A percentile compares a stretch with the other conserved stretches of the same genome.
Conservation (phyloP, 768 basidiomycete species). For the Omphalotus guepiniiformis region DNA sequence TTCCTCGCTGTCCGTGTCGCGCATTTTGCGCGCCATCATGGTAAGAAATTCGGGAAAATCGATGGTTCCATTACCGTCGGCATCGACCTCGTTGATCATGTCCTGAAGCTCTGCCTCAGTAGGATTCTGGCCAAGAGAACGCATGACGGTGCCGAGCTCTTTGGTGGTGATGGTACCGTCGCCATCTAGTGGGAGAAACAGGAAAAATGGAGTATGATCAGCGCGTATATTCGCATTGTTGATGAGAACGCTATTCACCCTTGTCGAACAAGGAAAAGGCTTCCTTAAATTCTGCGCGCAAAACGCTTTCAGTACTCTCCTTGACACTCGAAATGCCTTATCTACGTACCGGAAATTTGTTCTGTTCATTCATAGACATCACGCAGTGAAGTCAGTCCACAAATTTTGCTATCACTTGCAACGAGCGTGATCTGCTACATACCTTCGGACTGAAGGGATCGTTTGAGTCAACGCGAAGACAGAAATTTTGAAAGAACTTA, state of each 20-base stretch:
- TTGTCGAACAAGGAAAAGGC: conserved; percentile 98
- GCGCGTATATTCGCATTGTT: too few species aligned
- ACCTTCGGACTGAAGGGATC: conserved; percentile 62
- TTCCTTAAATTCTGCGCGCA: conserved; percentile 90
- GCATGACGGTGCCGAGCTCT: conserved; percentile 92
- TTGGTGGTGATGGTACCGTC: conserved; percentile 91
- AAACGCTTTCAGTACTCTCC: conserved; percentile 9
- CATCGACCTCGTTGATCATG: conserved; percentile 95
- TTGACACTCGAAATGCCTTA: background rate
- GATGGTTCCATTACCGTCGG: conserved; percentile 83
- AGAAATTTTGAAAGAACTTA: conserved; percentile 25
- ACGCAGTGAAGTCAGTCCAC: too few species aligned
- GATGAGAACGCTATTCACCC: too few species aligned
- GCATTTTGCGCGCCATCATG: conserved; percentile 85
- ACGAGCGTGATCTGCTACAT: conserved; percentile 16
- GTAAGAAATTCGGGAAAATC: conserved; percentile 82
- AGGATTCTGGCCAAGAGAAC: conserved; percentile 89
- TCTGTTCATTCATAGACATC: too few species aligned
- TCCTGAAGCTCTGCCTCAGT: conserved; percentile 89
- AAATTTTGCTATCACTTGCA: background rate
- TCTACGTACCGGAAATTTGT: conserved; percentile 78
- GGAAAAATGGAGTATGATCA: background rate
- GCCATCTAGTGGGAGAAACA: conserved; percentile 51
- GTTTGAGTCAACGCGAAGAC: conserved; percentile 13
- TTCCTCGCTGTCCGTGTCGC: conserved; percentile 88